Percentiles rank a stretch among this genome's conserved stretches.
Evolutionary conservation across 2,329 filamentous ascomycete species (phyloP).

Genomic region (Alternaria hordeiaustralica): DNA sequence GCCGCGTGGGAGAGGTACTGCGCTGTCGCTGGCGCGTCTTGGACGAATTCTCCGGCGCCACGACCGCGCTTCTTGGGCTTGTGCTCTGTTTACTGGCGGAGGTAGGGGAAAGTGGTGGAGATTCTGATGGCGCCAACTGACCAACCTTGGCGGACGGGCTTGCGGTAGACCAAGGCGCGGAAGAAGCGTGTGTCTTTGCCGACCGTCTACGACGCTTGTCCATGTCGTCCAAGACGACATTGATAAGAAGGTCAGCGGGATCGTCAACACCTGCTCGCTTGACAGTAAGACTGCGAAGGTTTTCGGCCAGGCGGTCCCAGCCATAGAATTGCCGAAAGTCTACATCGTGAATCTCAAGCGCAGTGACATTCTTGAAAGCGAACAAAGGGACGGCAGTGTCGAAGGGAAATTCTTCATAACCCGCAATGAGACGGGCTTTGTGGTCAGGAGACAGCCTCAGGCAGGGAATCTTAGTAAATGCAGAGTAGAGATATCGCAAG

Average conservation of each 20-base stretch:
- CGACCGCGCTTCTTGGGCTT: constrained; percentile 55
- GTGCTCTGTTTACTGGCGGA: constrained; percentile 53
- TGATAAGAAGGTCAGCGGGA: constrained; percentile 84
- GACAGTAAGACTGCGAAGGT: constrained; percentile 85
- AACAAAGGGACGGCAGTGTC: constrained; percentile 96
- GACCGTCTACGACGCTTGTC: constrained; percentile 88
- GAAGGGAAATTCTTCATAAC: constrained; percentile 97
- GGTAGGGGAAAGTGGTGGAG: constrained; percentile 56
- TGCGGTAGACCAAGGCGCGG: constrained; percentile 68
- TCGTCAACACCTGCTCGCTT: constrained; percentile 90
- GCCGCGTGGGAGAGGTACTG: constrained; percentile 83
- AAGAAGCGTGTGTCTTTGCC: constrained; percentile 82
- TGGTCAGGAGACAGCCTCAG: constrained; percentile 90
- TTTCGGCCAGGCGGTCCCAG: constrained; percentile 93
- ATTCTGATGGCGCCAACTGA: constrained; percentile 73
- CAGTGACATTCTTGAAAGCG: constrained; percentile 95
- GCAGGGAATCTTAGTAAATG: constrained; percentile 97
- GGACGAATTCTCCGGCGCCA: constrained; percentile 65
- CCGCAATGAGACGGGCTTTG: constrained; percentile 85
- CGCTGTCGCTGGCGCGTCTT: constrained; percentile 59
- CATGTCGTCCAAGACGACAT: constrained; percentile 95
- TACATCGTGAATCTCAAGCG: constrained; percentile 91
- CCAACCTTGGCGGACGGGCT: constrained; percentile 69
- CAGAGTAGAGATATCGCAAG: constrained; percentile 94
- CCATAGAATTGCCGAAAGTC: constrained; percentile 97